phyloP scores from a whole-genome alignment of 352 stramenopile species.

The Pythium phragmiticola region DNA sequence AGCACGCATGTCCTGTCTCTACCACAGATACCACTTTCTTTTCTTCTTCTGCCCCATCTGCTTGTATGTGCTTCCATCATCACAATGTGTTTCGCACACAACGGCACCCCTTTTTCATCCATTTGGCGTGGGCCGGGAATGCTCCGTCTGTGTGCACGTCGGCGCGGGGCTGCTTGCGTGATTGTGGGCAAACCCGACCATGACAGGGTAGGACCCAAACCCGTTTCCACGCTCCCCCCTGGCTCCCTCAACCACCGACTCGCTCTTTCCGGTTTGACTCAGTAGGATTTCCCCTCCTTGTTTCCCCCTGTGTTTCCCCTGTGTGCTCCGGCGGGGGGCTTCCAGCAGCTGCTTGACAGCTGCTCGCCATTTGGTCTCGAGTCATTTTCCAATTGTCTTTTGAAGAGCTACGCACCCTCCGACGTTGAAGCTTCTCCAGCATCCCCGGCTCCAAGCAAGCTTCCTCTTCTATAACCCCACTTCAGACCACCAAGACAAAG shows the following conservation, averaged over 20 bases:
- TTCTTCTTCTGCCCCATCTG: conserved; percentile 19
- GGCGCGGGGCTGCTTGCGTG: neutral
- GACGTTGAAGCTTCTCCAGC: conserved; percentile 3
- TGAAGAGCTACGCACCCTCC: conserved; percentile 18
- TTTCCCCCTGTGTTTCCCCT: neutral
- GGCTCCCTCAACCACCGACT: conserved; percentile 5
- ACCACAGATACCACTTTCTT: conserved; percentile 7
- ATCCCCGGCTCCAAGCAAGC: neutral
- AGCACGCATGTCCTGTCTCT: conserved; percentile 14
- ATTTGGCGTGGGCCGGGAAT: no score
- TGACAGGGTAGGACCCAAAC: neutral
- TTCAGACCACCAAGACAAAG: neutral
- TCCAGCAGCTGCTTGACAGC: conserved; percentile 21
- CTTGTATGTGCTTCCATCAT: neutral
- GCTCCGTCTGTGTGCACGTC: no score
- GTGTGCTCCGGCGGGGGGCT: neutral
- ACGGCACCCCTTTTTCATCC: no score
- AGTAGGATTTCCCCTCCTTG: neutral
- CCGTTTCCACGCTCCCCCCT: neutral
- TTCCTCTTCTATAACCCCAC: neutral
- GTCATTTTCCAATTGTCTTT: conserved; percentile 30
- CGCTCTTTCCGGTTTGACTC: neutral
- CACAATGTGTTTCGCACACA: no score
- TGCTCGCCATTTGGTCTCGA: conserved; percentile 28
- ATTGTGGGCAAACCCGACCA: neutral